These are phyloP conservation scores for Syzygium aqueum DNA, from an alignment of 345 rosid genomes.

Conservation along the genomic window DNA sequence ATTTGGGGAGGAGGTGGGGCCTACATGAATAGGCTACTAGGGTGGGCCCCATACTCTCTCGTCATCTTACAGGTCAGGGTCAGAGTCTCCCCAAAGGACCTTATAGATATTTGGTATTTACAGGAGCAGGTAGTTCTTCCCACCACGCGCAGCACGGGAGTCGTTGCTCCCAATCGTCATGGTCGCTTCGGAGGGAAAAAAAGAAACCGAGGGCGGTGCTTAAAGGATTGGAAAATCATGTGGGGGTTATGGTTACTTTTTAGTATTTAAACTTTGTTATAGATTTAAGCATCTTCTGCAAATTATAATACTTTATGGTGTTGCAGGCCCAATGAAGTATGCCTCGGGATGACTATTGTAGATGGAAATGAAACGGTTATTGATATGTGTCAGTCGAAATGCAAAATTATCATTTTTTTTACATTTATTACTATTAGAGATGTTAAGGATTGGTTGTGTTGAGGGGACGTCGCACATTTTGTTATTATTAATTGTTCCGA, in stretches of 20 bases:
- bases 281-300: too few species aligned
- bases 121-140: not conserved
- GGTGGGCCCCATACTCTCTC: not conserved
- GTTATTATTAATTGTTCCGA: not conserved
- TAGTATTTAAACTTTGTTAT: too few species aligned
- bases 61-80: slow-evolving; percentile 23
- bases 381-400: too few species aligned
- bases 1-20: slow-evolving; percentile 7
- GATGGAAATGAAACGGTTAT: too few species aligned
- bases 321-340: too few species aligned
- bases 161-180: not conserved
- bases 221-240: not conserved
- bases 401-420: not conserved
- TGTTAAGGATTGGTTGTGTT: not conserved
- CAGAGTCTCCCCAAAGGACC: not conserved
- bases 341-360: too few species aligned
- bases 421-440: not conserved
- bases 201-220: not conserved
- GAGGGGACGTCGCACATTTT: not conserved
- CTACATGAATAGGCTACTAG: slow-evolving; percentile 15
- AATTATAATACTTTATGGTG: too few species aligned
- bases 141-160: slow-evolving; percentile 12
- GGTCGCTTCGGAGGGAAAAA: not conserved
- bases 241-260: too few species aligned
- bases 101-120: slow-evolving; percentile 41